Evolutionary conservation across 345 rosid genomes (phyloP).

Genomic region (Gossypium thurberi): DNA sequence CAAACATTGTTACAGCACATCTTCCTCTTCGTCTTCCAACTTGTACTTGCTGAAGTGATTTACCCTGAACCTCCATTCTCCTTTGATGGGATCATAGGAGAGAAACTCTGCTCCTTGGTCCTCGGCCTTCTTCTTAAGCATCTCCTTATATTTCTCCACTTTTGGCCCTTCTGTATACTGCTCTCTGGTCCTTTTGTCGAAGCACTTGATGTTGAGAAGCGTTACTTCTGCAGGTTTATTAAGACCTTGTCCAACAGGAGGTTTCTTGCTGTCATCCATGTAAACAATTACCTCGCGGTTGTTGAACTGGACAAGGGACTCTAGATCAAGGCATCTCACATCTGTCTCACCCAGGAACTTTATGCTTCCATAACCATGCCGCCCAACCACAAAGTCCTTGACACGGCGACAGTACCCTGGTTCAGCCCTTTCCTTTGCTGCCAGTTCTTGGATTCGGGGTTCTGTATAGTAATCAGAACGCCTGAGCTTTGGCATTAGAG

Average conservation of each 20-base stretch:
- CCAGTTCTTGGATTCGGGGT: constrained; percentile 83
- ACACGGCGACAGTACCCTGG: constrained; percentile 71
- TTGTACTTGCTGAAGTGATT: constrained; percentile 70
- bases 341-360: constrained; percentile 86
- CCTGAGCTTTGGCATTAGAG: constrained; percentile 83
- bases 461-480: constrained; percentile 82
- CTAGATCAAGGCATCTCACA: constrained; percentile 75
- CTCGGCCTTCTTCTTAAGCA: constrained; percentile 77
- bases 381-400: constrained; percentile 75
- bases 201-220: constrained; percentile 87
- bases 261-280: constrained; percentile 86
- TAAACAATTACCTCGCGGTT: constrained; percentile 89
- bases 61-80: constrained; percentile 92
- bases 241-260: constrained; percentile 86
- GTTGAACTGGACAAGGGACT: constrained; percentile 72
- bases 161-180: constrained; percentile 67
- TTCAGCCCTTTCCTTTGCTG: constrained; percentile 79
- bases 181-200: constrained; percentile 65
- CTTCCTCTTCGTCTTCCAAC: constrained; percentile 38
- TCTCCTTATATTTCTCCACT: constrained; percentile 68
- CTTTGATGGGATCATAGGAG: constrained; percentile 74
- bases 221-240: constrained; percentile 96
- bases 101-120: constrained; percentile 87
- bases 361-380: constrained; percentile 83
- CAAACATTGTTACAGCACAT: neutral